phyloP scores from a whole-genome alignment of 164 flowering plant genomes.

The Sedum album region DNA sequence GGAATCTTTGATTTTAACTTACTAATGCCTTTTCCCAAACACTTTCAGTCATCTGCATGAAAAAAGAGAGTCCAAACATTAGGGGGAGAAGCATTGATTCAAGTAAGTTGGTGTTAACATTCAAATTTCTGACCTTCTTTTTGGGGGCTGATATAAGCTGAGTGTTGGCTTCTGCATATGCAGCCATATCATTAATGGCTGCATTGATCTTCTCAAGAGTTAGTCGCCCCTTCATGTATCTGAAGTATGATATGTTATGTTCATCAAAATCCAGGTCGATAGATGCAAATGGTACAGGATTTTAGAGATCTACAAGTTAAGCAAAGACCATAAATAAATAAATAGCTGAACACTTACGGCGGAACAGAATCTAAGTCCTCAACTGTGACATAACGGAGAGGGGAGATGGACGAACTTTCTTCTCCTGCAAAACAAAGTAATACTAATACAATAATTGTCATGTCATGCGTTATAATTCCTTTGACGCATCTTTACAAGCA shows the following conservation, averaged over 20 bases:
- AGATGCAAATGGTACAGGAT: neutral
- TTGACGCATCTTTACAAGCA: neutral
- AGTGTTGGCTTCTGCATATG: conserved; percentile 84
- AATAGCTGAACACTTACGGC: conserved; percentile 16
- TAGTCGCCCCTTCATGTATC: conserved; percentile 95
- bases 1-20: conserved; percentile 15
- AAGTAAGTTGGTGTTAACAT: neutral
- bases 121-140: conserved; percentile 44
- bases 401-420: neutral
- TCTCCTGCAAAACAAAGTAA: neutral
- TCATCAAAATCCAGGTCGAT: neutral
- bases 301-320: neutral
- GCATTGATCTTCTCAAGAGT: conserved; percentile 87
- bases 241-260: conserved; percentile 18
- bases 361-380: neutral
- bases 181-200: conserved; percentile 81
- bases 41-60: conserved; percentile 63
- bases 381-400: neutral
- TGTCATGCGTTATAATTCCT: neutral
- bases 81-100: neutral
- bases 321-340: neutral
- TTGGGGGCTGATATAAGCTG: conserved; percentile 70
- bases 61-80: conserved; percentile 8
- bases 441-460: neutral
- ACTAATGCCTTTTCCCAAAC: conserved; percentile 80